Base-by-base conservation (phyloP, 2,329 filamentous ascomycete species). In the Penicillium glabrum region DNA sequence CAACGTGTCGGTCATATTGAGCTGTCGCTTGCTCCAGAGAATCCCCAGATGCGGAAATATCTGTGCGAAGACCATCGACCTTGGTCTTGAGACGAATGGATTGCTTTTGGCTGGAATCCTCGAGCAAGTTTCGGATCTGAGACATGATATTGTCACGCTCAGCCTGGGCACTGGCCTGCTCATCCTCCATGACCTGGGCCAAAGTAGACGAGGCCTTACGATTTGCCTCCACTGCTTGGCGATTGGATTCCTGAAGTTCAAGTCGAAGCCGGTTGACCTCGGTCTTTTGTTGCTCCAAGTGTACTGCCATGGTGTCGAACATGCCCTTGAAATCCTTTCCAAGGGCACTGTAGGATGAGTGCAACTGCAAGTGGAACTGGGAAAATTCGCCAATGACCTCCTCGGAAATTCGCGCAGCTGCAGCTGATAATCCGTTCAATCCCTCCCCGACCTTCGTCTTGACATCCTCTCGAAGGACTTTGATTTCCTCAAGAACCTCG, bases 401-500 rank as follows among this genome's bases (percentile, higher is more conserved):
- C 13, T 88, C 89, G 0, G 92, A 91, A 60, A 98, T 97, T 54
- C 89, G 87, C 75, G 93, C 91, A 1, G 93, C 92, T 10, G 93
- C 91, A 11, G 83, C 83, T 2, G 92, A 92, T 23, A 98, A 86
- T 26, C 91, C 87, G 67, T 91, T 88, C 44, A 98, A 80, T 9
- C 93, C 93, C 68, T 92, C 87, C 2, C 91, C 90, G 47, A 98
- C 90, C 60, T 89, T 89, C 48, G 84, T 81, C 79, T 97, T 97
- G 51, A 98, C 91, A 52, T 90, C 88, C 71, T 96, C 90, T 23
- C 93, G 86, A 24, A 98, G 82, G n/a, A 85, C 86, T 71, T 93
- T 93, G 72, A 98, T 96, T 71, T 96, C 93, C 67, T 95, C 90
- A 10, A 99, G 81, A 1, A 96, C 88, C n/a, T 85, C 80, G 66